A percentile compares a stretch with the other conserved stretches of the same genome.
Conservation (phyloP, 2,329 filamentous ascomycete species). For the Aschersonia sp. region DNA sequence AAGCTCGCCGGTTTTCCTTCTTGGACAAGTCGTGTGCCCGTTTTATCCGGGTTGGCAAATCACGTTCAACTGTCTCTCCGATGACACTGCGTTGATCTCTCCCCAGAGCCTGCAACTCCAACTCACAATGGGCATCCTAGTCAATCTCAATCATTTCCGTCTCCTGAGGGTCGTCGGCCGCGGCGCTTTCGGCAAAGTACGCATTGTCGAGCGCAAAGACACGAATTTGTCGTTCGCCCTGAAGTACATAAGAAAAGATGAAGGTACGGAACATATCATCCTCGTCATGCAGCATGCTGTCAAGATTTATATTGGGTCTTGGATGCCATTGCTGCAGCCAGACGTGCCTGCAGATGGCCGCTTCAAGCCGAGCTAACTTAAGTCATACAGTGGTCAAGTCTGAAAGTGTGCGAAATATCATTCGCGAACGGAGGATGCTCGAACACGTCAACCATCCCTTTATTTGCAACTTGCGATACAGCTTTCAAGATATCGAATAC, state of each 20-base stretch:
- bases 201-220: slow-evolving; percentile 96
- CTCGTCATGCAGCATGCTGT: neutral
- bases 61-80: neutral
- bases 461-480: slow-evolving; percentile 95
- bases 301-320: neutral
- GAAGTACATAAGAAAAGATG: slow-evolving; percentile 98
- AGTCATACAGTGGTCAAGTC: slow-evolving; percentile 66
- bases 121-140: slow-evolving; percentile 27
- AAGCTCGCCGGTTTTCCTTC: neutral
- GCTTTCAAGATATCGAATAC: slow-evolving; percentile 98
- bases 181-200: slow-evolving; percentile 95
- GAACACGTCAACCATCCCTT: slow-evolving; percentile 97
- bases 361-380: neutral
- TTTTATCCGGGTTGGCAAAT: neutral
- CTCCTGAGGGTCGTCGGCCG: slow-evolving; percentile 90
- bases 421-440: slow-evolving; percentile 92
- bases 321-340: neutral
- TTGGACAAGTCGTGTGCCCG: neutral
- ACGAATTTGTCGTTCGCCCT: slow-evolving; percentile 86
- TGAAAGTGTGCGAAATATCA: slow-evolving; percentile 95
- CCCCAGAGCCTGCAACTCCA: neutral
- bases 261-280: slow-evolving; percentile 40
- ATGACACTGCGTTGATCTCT: neutral
- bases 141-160: slow-evolving; percentile 95
- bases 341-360: too few relatives aligned